Conservation (phyloP, 140 eudicot species). For the Oenanthe javanica region DNA sequence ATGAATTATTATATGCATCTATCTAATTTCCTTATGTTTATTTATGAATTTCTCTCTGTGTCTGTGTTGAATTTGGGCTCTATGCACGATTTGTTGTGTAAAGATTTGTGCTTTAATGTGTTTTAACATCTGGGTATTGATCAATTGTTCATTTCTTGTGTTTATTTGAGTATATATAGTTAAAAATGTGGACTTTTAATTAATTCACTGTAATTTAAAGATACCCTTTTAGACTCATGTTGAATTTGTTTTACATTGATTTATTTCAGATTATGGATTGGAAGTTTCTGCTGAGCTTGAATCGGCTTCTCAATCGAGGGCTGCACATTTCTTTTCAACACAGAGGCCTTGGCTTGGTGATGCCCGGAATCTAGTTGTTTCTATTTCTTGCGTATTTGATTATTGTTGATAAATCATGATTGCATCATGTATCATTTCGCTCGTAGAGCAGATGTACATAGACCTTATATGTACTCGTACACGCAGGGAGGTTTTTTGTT, state of each 20-base stretch:
- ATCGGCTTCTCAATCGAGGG: slow-evolving; percentile 60
- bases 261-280: slow-evolving; percentile 45
- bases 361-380: neutral
- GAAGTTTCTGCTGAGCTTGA: slow-evolving; percentile 74
- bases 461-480: no score
- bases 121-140: neutral
- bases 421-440: neutral
- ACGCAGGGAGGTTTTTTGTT: no score
- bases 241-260: neutral
- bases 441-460: no score
- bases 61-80: neutral
- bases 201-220: neutral
- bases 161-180: neutral
- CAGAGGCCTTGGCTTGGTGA: slow-evolving; percentile 97
- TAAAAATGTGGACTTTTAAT: neutral
- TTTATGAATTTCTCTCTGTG: neutral
- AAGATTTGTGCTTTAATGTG: neutral
- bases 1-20: no score
- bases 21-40: neutral
- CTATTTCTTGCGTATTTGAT: neutral
- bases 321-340: slow-evolving; percentile 70
- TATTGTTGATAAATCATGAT: neutral
- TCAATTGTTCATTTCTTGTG: neutral
- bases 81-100: neutral
- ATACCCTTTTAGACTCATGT: neutral